Evolutionary conservation across 768 basidiomycete genomes (phyloP).

Genomic region (Suillus subalutaceus): DNA sequence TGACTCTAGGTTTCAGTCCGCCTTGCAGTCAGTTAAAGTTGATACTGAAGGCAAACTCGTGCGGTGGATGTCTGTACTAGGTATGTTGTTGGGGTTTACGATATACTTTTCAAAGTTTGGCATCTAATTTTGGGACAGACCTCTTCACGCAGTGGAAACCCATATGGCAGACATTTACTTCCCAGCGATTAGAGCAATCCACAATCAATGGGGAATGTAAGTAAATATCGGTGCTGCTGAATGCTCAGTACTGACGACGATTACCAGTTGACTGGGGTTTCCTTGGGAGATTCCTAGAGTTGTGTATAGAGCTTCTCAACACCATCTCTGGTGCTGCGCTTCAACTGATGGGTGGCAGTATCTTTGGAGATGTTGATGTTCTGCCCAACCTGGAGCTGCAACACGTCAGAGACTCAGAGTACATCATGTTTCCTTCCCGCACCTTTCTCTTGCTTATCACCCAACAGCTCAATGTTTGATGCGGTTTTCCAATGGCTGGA

Average conservation of each 20-base stretch:
- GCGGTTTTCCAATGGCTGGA: slow-evolving; percentile 30
- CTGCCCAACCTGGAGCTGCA: slow-evolving; percentile 40
- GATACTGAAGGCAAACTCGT: slow-evolving; percentile 64
- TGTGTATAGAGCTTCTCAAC: slow-evolving; percentile 44
- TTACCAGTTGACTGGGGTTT: slow-evolving; percentile 60
- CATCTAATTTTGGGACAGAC: slow-evolving; percentile 17
- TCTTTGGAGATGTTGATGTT: slow-evolving; percentile 21
- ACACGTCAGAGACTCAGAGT: slow-evolving; percentile 44
- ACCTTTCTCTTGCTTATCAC: slow-evolving; percentile 6
- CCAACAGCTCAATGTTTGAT: slow-evolving; percentile 26
- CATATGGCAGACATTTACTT: slow-evolving; percentile 26
- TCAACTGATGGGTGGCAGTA: slow-evolving; percentile 32
- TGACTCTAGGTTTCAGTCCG: slow-evolving; percentile 54
- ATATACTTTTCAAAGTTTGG: slow-evolving; percentile 4
- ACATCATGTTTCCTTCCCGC: slow-evolving; percentile 19
- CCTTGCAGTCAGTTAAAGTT: slow-evolving; percentile 45
- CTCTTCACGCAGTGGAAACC: slow-evolving; percentile 28
- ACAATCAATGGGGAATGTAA: slow-evolving; percentile 47
- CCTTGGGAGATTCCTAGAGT: slow-evolving; percentile 48
- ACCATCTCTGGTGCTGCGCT: slow-evolving; percentile 33
- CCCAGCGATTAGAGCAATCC: slow-evolving; percentile 27
- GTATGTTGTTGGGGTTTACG: slow-evolving; percentile 39
- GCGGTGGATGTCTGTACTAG: slow-evolving; percentile 45
- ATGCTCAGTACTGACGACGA: slow-evolving; percentile 9
- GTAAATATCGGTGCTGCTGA: slow-evolving; percentile 21